Base-by-base conservation (phyloP, 768 basidiomycete genomes). In the Pholiota conissans region DNA sequence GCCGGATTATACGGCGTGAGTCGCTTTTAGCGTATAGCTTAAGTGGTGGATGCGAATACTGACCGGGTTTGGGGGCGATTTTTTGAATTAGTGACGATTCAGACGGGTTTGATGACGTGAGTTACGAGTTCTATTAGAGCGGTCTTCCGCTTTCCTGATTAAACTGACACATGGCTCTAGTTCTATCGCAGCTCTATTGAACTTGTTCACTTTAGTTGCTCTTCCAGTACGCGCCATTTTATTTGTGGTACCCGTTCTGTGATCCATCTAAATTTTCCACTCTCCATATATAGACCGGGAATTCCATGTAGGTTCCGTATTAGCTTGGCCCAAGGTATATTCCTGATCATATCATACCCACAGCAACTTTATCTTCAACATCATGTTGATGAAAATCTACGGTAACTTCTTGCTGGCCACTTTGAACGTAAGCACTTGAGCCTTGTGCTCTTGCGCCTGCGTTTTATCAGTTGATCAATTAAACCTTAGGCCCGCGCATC, bases 321-420 rank as follows among this genome's bases (percentile, higher is more conserved):
- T 35, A 11, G 3, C n/a, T n/a, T n/a, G n/a, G n/a, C n/a, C n/a
- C n/a, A n/a, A n/a, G n/a, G n/a, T n/a, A n/a, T n/a, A n/a, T n/a
- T n/a, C n/a, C n/a, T n/a, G n/a, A n/a, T n/a, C n/a, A n/a, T n/a
- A n/a, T n/a, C n/a, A n/a, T n/a, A n/a, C n/a, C 11, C 20, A 34
- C 30, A 65, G 64, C n/a, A 61, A 63, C 54, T 63, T 61, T 35
- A 58, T 65, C n/a, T 61, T 59, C 45, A 61, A 66, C 39, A 46
- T 66, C 27, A 55, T 52, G 14, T 53, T 66, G 3, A 59, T 63
- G 32, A 66, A 63, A 56, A 47, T 63, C 11, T 66, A 66, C 45
- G 62, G 61, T 1, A 66, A 59, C 35, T 59, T 61, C 11, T 48
- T 66, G 20, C 39, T 66, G 47, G 61, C 61, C 26, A 63, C 65